Conservation (phyloP, 768 basidiomycete genomes). For the Phlegmacium glaucopus region DNA sequence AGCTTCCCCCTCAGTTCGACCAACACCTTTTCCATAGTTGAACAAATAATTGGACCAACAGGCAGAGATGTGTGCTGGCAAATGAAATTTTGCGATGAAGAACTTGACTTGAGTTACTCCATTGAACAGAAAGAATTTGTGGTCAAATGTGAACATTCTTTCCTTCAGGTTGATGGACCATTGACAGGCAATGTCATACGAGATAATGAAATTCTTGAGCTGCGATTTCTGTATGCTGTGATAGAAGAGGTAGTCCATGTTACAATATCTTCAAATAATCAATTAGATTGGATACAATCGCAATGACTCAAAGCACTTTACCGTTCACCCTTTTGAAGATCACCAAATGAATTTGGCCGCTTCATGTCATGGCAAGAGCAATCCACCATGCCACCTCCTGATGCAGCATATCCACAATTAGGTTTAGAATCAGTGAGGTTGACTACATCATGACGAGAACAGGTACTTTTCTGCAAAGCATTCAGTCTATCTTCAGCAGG, state of each 20-base stretch:
- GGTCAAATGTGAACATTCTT: conserved; percentile 8
- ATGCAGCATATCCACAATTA: conserved; percentile 18
- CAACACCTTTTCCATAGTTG: conserved; percentile 19
- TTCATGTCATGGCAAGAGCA: conserved; percentile 30
- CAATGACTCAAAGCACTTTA: conserved; percentile 7
- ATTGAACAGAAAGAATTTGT: conserved; percentile 1
- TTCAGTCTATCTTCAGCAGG: not conserved
- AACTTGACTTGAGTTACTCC: conserved; percentile 1
- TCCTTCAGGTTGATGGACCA: conserved; percentile 16
- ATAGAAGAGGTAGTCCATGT: conserved; percentile 29
- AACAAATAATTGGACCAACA: conserved; percentile 20
- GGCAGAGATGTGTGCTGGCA: conserved; percentile 17
- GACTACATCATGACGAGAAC: conserved; percentile 26
- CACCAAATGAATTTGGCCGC: conserved; percentile 20
- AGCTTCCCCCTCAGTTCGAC: conserved; percentile 30
- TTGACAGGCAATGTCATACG: conserved; percentile 28
- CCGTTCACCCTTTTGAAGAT: conserved; percentile 32
- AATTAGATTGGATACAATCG: not conserved
- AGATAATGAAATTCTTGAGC: conserved; percentile 10
- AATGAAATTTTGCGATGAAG: conserved; percentile 27
- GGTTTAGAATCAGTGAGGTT: conserved; percentile 17
- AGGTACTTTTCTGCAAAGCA: conserved; percentile 23
- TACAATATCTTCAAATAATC: conserved; percentile 19
- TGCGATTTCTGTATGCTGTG: not conserved
- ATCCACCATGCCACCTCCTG: conserved; percentile 24